A percentile compares a stretch with the other conserved stretches of the same genome.
Evolutionary conservation across 208 protist genomes (phyloP).

Genomic region (Leishmania martiniquensis): DNA sequence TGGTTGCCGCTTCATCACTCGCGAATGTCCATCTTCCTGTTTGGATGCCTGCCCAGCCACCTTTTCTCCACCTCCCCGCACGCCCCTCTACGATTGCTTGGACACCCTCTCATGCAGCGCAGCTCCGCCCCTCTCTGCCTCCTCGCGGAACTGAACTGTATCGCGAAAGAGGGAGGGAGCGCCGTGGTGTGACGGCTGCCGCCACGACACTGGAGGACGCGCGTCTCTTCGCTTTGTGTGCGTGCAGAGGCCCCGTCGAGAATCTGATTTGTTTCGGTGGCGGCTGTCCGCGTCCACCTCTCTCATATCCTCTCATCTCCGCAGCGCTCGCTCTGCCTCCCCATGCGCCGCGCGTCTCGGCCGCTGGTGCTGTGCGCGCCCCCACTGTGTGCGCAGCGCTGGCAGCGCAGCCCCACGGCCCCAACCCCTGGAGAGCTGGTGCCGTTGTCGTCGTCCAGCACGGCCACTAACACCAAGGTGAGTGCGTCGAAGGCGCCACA

Average conservation of each 20-base stretch:
- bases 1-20: not conserved
- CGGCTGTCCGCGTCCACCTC: not conserved
- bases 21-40: not conserved
- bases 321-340: not conserved
- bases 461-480: not conserved
- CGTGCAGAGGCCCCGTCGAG: no score
- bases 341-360: slow-evolving; percentile 17
- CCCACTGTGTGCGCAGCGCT: not conserved
- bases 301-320: not conserved
- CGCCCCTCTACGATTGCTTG: not conserved
- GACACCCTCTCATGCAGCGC: not conserved
- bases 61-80: not conserved
- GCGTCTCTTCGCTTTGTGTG: no score
- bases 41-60: not conserved
- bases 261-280: not conserved
- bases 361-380: slow-evolving; percentile 1
- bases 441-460: not conserved
- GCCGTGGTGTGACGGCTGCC: not conserved
- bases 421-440: not conserved
- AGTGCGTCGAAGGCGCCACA: not conserved
- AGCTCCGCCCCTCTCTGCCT: not conserved
- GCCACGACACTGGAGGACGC: not conserved
- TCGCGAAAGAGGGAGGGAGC: not conserved
- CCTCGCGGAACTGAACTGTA: not conserved
- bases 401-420: slow-evolving; percentile 10